Percentiles rank a stretch among this genome's conserved stretches.
phyloP scores from a whole-genome alignment of 2,329 filamentous ascomycete genomes.

The Rutstroemia sp. region DNA sequence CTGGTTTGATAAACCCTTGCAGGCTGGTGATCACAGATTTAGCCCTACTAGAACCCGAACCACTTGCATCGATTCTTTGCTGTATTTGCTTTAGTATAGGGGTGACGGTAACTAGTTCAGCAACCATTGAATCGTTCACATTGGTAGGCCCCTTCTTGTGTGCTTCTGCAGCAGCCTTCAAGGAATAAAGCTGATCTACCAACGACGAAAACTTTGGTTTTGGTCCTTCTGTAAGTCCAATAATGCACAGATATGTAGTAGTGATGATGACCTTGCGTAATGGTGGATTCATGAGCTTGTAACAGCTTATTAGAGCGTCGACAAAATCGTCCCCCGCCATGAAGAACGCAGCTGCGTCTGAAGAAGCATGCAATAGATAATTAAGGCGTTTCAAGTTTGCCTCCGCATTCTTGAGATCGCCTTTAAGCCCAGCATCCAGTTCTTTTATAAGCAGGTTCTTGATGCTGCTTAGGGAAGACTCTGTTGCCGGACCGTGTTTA shows the following conservation, averaged over 20 bases:
- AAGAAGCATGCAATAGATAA: constrained; percentile 54
- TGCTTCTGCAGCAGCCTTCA: constrained; percentile 64
- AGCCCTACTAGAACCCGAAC: constrained; percentile 45
- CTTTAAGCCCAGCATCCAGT: constrained; percentile 53
- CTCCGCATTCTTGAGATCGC: constrained; percentile 49
- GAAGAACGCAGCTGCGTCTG: constrained; percentile 52
- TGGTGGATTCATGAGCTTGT: constrained; percentile 54
- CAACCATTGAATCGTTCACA: constrained; percentile 65
- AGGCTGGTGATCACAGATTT: constrained; percentile 55
- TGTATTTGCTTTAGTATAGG: constrained; percentile 61
- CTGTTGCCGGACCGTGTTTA: constrained; percentile 41
- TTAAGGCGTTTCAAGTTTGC: constrained; percentile 50
- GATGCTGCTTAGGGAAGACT: constrained; percentile 47
- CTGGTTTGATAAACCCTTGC: constrained; percentile 50
- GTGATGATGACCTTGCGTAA: constrained; percentile 63
- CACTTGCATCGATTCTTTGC: constrained; percentile 43
- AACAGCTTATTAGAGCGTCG: constrained; percentile 64
- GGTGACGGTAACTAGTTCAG: constrained; percentile 74
- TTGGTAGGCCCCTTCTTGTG: constrained; percentile 50
- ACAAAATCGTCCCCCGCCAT: constrained; percentile 83
- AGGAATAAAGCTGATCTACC: constrained; percentile 73
- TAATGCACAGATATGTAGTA: constrained; percentile 67
- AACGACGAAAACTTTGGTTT: constrained; percentile 67
- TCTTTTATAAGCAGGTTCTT: constrained; percentile 56
- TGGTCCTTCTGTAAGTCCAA: constrained; percentile 59